Conservation (phyloP, 805 yeast species). For the Tetrapisispora namnaoensis region DNA sequence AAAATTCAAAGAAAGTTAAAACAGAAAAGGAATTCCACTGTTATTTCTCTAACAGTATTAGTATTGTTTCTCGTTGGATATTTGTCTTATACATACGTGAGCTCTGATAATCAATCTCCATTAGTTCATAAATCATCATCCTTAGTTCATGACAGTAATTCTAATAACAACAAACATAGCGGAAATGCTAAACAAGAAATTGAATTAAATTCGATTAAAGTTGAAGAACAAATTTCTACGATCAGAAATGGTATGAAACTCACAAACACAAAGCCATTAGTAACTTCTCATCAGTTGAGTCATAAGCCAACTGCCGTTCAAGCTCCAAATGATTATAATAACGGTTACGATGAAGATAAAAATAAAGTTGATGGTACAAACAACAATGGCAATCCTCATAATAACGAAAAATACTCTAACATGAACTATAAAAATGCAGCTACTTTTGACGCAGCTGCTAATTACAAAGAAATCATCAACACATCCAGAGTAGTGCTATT, state of each 20-base stretch:
- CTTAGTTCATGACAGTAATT: background rate
- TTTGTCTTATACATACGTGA: background rate
- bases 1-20: background rate
- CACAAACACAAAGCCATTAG: background rate
- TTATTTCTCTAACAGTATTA: background rate
- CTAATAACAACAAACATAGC: background rate
- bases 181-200: conserved; percentile 2
- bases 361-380: conserved; percentile 42
- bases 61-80: background rate
- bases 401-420: background rate
- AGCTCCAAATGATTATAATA: background rate
- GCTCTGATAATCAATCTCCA: background rate
- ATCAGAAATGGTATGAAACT: conserved; percentile 9
- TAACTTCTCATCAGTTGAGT: background rate
- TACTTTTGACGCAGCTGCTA: conserved; percentile 1
- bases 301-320: background rate
- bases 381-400: background rate
- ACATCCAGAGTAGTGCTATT: conserved; percentile 60
- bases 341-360: background rate
- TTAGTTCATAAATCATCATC: background rate
- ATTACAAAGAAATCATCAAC: conserved; percentile 43
- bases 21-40: background rate
- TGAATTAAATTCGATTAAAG: conserved; percentile 8
- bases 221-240: conserved; percentile 12
- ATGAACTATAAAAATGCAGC: background rate